Base-by-base conservation (phyloP, 495 filamentous ascomycete species). In the Penicillium mononematosum region DNA sequence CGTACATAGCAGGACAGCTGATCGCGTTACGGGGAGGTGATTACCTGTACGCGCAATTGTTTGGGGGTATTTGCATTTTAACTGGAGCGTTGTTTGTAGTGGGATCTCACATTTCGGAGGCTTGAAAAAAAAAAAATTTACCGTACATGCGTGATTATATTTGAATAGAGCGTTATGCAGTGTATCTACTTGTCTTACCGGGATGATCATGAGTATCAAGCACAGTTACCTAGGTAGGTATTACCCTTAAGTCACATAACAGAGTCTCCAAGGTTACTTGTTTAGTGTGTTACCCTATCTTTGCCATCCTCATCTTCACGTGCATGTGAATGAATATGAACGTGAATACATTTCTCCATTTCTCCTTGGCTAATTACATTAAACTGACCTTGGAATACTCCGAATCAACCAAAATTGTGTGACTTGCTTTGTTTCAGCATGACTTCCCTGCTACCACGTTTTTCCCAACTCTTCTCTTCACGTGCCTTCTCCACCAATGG, bases 81-180 rank as follows among this genome's bases (percentile, higher is more conserved):
- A 47, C 43, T 47, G 53, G 53, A 39, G 43, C 53, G 10, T 47
- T 55, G 43, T 55, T 55, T 39, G 44, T 55, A 27, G 34, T 47
- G 8, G 43, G 43, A n/a, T 55, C 53, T 55, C 53, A 55, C 53
- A 9, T 55, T 31, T 55, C 53, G 44, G 53, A 34, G 7, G 53
- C 44, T 16, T 46, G 29, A 36, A 24, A 45, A 8, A 12, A 36
- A 25, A 24, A 24, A 24, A 24, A 24, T n/a, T n/a, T 22, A 25
- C 14, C 34, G 31, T 24, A n/a, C 11, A 14, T 45, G 12, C 17
- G 1, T 19, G 31, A 34, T 32, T 32, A 2, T 19, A 44, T 38
- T 2, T 31, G 1, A n/a, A 24, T 36, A 36, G 5, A 17, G 11
- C 5, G 4, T 50, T n/a, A 25, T 38, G n/a, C 32, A 10, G 31